Percentiles rank a stretch among this genome's conserved stretches.
phyloP scores from a whole-genome alignment of 1,284 basidiomycete genomes.

The Spongispora temasekensis region DNA sequence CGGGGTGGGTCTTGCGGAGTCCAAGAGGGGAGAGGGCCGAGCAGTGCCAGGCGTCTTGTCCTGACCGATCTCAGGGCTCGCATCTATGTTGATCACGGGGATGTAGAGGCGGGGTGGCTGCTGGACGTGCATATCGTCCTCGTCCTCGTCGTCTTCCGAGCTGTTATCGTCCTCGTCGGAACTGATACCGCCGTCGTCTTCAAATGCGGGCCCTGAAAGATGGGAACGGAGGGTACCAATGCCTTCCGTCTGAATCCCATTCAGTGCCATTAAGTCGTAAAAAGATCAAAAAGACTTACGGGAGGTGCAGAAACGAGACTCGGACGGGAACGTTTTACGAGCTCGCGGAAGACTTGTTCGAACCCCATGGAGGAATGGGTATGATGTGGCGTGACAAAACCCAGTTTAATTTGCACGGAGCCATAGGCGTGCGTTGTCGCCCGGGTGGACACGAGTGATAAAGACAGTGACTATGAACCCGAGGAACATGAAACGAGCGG shows the following conservation, averaged over 20 bases:
- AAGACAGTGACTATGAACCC: slow-evolving; percentile 50
- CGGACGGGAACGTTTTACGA: slow-evolving; percentile 64
- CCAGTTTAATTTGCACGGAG: slow-evolving; percentile 72
- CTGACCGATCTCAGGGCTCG: slow-evolving; percentile 10
- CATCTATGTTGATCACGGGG: slow-evolving; percentile 21
- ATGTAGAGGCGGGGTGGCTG: slow-evolving; percentile 32
- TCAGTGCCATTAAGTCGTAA: not conserved
- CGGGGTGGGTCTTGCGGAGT: slow-evolving; percentile 12
- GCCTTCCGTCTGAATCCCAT: slow-evolving; percentile 71
- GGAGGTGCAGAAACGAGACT: slow-evolving; percentile 79
- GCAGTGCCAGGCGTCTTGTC: slow-evolving; percentile 25
- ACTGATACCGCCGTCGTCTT: slow-evolving; percentile 80
- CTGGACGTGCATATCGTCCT: slow-evolving; percentile 18
- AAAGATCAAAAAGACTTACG: slow-evolving; percentile 41
- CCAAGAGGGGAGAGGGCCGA: slow-evolving; percentile 24
- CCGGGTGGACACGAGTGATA: slow-evolving; percentile 66
- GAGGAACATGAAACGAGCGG: not conserved
- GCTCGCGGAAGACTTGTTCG: slow-evolving; percentile 62
- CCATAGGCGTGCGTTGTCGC: slow-evolving; percentile 62
- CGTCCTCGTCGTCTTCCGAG: slow-evolving; percentile 29
- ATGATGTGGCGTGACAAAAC: slow-evolving; percentile 63
- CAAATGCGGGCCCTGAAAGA: slow-evolving; percentile 55
- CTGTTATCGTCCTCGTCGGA: slow-evolving; percentile 55
- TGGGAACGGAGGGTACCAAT: slow-evolving; percentile 83
- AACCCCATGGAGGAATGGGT: slow-evolving; percentile 42